These are phyloP conservation scores for Tolypocladium amazonense DNA, from an alignment of 2,329 filamentous ascomycete species.

Conservation along the genomic window DNA sequence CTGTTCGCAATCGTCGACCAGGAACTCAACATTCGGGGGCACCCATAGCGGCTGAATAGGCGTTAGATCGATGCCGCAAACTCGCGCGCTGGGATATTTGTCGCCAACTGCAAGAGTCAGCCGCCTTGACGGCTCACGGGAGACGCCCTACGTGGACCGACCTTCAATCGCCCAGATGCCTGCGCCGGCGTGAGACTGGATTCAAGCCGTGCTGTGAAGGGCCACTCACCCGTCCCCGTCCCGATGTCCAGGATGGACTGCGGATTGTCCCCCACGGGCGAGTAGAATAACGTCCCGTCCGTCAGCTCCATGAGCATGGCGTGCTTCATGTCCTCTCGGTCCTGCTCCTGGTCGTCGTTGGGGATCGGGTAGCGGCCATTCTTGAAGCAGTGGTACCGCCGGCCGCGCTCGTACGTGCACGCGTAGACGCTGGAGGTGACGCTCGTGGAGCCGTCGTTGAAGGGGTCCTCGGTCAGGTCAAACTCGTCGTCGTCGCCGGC, in stretches of 20 bases:
- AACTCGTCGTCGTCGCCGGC: slow-evolving; percentile 1
- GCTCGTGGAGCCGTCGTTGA: slow-evolving; percentile 2
- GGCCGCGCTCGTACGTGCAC: slow-evolving; percentile 5
- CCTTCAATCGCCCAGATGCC: background rate
- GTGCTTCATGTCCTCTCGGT: background rate
- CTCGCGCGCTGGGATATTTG: slow-evolving; percentile 22
- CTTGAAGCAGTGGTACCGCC: slow-evolving; percentile 22
- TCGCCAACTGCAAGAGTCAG: slow-evolving; percentile 6
- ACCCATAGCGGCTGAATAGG: slow-evolving; percentile 29
- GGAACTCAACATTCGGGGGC: slow-evolving; percentile 27
- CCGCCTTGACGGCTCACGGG: background rate
- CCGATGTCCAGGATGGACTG: background rate
- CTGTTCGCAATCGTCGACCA: slow-evolving; percentile 23
- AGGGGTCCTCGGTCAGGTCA: slow-evolving; percentile 2
- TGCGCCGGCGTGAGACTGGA: background rate
- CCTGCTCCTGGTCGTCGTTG: slow-evolving; percentile 19
- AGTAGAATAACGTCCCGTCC: background rate
- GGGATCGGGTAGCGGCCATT: slow-evolving; percentile 24
- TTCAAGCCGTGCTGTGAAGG: background rate
- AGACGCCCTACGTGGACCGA: background rate
- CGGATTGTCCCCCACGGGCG: background rate
- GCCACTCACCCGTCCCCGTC: background rate
- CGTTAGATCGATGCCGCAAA: slow-evolving; percentile 27
- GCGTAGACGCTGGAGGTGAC: slow-evolving; percentile 6
- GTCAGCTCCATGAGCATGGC: background rate